phyloP scores from a whole-genome alignment of 805 yeast genomes.

The Lachancea quebecensis region DNA sequence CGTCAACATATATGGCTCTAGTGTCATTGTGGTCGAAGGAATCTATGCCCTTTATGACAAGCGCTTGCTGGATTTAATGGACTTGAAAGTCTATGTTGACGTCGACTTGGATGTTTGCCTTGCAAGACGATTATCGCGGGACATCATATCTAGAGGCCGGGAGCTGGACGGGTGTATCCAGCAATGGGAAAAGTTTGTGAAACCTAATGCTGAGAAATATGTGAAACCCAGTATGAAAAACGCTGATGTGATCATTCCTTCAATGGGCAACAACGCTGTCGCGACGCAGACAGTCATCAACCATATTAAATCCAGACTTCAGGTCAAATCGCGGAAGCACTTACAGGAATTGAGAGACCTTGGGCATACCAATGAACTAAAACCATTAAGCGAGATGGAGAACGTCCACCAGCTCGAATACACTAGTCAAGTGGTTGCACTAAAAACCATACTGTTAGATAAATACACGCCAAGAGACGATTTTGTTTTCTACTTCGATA shows the following conservation, averaged over 20 bases:
- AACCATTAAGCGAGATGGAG: conserved; percentile 15
- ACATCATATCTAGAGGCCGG: conserved; percentile 78
- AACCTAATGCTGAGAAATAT: conserved; percentile 77
- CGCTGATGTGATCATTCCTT: conserved; percentile 87
- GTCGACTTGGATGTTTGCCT: conserved; percentile 91
- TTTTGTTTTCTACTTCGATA: conserved; percentile 78
- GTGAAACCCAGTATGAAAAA: conserved; percentile 68
- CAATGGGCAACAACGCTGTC: conserved; percentile 74
- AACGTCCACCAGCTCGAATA: conserved; percentile 28
- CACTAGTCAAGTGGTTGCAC: conserved; percentile 63
- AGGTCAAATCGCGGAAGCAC: conserved; percentile 60
- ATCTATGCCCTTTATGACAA: conserved; percentile 73
- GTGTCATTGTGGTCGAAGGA: conserved; percentile 89
- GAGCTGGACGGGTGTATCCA: conserved; percentile 73
- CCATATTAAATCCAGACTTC: conserved; percentile 70
- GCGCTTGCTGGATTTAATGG: conserved; percentile 67
- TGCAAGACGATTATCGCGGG: conserved; percentile 81
- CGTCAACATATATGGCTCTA: conserved; percentile 86
- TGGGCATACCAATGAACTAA: conserved; percentile 14
- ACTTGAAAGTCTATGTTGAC: conserved; percentile 83
- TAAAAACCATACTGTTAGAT: conserved; percentile 63
- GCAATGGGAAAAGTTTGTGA: conserved; percentile 89
- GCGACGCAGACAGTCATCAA: conserved; percentile 76
- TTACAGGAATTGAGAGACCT: conserved; percentile 53
- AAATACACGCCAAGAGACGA: conserved; percentile 55